Conservation (phyloP, 345 rosid species). For the Orychophragmus violaceus region DNA sequence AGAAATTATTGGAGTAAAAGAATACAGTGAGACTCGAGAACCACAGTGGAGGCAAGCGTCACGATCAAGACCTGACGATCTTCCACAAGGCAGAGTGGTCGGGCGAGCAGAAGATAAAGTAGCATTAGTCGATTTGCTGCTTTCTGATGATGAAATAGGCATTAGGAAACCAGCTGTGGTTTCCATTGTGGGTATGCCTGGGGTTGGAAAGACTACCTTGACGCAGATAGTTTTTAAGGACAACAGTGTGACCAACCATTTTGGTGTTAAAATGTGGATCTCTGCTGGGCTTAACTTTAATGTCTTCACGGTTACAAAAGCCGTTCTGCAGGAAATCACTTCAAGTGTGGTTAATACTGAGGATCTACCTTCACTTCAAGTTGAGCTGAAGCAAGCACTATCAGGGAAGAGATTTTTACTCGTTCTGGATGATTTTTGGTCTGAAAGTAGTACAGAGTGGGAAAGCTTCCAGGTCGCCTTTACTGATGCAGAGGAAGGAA, state of each 20-base stretch:
- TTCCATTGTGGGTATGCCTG: slow-evolving; percentile 39
- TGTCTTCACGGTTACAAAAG: slow-evolving; percentile 25
- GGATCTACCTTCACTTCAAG: slow-evolving; percentile 34
- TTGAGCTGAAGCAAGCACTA: slow-evolving; percentile 24
- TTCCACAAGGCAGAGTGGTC: slow-evolving; percentile 19
- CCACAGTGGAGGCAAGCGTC: slow-evolving; percentile 28
- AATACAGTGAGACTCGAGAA: slow-evolving; percentile 18
- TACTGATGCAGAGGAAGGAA: slow-evolving; percentile 25
- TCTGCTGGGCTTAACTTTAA: slow-evolving; percentile 24
- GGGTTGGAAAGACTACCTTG: slow-evolving; percentile 32
- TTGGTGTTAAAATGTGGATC: slow-evolving; percentile 29
- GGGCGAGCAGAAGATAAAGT: slow-evolving; percentile 26
- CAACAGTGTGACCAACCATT: slow-evolving; percentile 8
- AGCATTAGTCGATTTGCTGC: slow-evolving; percentile 12
- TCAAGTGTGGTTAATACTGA: slow-evolving; percentile 14
- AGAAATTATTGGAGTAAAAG: slow-evolving; percentile 22
- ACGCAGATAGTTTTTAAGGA: slow-evolving; percentile 31
- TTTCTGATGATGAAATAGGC: not conserved
- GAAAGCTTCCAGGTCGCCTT: slow-evolving; percentile 24
- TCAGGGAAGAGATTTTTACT: slow-evolving; percentile 34
- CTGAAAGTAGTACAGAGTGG: slow-evolving; percentile 32
- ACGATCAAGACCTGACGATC: slow-evolving; percentile 21
- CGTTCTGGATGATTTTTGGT: slow-evolving; percentile 44
- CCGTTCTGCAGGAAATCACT: slow-evolving; percentile 27
- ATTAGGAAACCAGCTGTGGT: slow-evolving; percentile 5